These are phyloP conservation scores for Salicornia ramosissima DNA, from an alignment of 148 eudicot genomes.

Conservation along the genomic window DNA sequence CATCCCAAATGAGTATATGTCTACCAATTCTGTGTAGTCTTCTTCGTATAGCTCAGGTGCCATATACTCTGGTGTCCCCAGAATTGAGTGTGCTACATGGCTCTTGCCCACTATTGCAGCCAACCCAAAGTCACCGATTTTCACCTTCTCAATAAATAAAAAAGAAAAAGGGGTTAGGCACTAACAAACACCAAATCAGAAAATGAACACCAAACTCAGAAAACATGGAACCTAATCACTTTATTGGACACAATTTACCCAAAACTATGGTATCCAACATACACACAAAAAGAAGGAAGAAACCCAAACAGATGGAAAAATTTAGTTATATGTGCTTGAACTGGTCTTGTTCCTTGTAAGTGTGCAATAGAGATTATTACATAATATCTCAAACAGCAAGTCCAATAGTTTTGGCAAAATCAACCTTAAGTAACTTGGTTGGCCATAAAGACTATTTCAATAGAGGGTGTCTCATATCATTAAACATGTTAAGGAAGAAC, in stretches of 20 bases:
- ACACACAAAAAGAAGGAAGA: background rate
- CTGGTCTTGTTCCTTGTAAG: background rate
- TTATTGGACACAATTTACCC: background rate
- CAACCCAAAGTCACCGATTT: slow-evolving; percentile 82
- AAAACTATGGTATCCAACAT: too few relatives aligned
- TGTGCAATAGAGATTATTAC: background rate
- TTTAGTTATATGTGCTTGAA: too few relatives aligned
- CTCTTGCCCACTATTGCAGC: slow-evolving; percentile 77
- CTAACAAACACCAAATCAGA: too few relatives aligned
- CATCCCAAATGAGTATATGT: slow-evolving; percentile 87
- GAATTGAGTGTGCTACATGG: slow-evolving; percentile 67
- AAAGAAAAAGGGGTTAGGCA: too few relatives aligned
- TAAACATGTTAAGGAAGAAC: background rate
- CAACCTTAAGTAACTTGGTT: too few relatives aligned
- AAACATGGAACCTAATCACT: background rate
- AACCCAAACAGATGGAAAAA: background rate
- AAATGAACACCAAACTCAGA: background rate
- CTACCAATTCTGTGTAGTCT: slow-evolving; percentile 75
- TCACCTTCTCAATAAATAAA: slow-evolving; percentile 42
- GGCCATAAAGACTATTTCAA: too few relatives aligned
- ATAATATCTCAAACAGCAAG: background rate
- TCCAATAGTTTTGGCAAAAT: too few relatives aligned
- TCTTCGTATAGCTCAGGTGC: slow-evolving; percentile 90
- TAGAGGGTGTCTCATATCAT: background rate
- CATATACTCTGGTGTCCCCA: slow-evolving; percentile 91